Conservation (phyloP, 2,329 filamentous ascomycete species). For the Conoideocrella luteorostrata region DNA sequence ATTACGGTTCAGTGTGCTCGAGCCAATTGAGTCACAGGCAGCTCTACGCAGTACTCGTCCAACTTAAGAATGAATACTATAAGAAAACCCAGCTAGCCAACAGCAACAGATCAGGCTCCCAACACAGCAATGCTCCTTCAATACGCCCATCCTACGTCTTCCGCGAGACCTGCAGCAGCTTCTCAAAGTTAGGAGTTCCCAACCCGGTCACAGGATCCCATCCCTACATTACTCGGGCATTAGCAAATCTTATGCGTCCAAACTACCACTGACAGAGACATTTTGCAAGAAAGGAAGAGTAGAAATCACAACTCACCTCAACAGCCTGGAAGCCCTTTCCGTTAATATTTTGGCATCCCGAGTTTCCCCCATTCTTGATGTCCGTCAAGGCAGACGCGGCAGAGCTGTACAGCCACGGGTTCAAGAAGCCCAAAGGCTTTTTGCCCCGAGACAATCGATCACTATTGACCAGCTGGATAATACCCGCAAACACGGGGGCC, state of each 20-base stretch:
- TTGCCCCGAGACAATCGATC: slow-evolving; percentile 2
- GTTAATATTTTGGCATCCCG: not conserved
- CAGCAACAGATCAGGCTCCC: too few relatives aligned
- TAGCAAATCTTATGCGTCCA: not conserved
- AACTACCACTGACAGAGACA: not conserved
- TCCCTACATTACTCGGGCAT: not conserved
- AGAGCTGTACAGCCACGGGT: slow-evolving; percentile 5
- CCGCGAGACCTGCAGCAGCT: slow-evolving; percentile 3
- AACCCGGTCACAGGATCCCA: slow-evolving; percentile 7
- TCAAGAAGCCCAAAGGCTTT: slow-evolving; percentile 8
- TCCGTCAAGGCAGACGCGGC: slow-evolving; percentile 5
- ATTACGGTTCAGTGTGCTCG: too few relatives aligned
- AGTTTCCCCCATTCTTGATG: not conserved
- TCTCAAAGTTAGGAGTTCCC: slow-evolving; percentile 7
- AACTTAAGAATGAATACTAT: too few relatives aligned
- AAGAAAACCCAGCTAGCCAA: too few relatives aligned
- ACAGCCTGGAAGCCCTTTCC: slow-evolving; percentile 7
- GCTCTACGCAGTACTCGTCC: too few relatives aligned
- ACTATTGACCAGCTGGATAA: slow-evolving; percentile 7
- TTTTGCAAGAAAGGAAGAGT: not conserved
- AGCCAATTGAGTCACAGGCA: too few relatives aligned
- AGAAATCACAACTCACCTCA: not conserved
- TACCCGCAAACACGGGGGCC: slow-evolving; percentile 4
- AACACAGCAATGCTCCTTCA: too few relatives aligned
- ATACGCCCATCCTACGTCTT: too few relatives aligned